Conservation (phyloP, 768 basidiomycete genomes). For the Amanita brunnescens region DNA sequence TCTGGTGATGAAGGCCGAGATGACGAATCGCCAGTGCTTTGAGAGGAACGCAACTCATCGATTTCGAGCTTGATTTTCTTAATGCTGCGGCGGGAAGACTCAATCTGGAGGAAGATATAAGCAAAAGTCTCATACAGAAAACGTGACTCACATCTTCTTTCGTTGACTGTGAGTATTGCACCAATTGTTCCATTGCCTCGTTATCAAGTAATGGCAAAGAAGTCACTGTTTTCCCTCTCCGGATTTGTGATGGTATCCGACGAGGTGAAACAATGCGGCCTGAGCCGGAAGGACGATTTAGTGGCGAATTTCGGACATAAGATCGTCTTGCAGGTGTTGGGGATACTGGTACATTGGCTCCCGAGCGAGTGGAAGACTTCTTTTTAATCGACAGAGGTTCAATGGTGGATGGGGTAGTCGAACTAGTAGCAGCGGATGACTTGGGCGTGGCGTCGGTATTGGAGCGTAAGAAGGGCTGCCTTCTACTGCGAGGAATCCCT, state of each 20-base stretch:
- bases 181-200: slow-evolving; percentile 37
- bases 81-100: slow-evolving; percentile 57
- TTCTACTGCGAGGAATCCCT: slow-evolving; percentile 62
- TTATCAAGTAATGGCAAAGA: slow-evolving; percentile 19
- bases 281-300: slow-evolving; percentile 35
- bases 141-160: slow-evolving; percentile 55
- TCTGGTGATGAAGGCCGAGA: slow-evolving; percentile 51
- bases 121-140: not conserved
- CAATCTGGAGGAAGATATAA: slow-evolving; percentile 39
- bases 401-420: slow-evolving; percentile 36
- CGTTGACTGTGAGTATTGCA: slow-evolving; percentile 43
- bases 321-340: slow-evolving; percentile 32
- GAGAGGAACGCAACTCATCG: slow-evolving; percentile 28
- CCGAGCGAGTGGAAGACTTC: slow-evolving; percentile 55
- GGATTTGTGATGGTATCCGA: slow-evolving; percentile 45
- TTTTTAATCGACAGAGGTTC: slow-evolving; percentile 84
- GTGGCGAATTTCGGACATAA: slow-evolving; percentile 43
- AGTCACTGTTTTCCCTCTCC: slow-evolving; percentile 27
- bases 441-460: slow-evolving; percentile 47
- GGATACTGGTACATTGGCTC: slow-evolving; percentile 26
- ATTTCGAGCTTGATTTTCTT: slow-evolving; percentile 72
- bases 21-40: slow-evolving; percentile 21
- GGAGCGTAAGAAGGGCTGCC: slow-evolving; percentile 53
- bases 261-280: slow-evolving; percentile 41
- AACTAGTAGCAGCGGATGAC: slow-evolving; percentile 19